A percentile compares a stretch with the other conserved stretches of the same genome.
Evolutionary conservation across 2,329 filamentous ascomycete genomes (phyloP).

Genomic region (Fusarium nanum): DNA sequence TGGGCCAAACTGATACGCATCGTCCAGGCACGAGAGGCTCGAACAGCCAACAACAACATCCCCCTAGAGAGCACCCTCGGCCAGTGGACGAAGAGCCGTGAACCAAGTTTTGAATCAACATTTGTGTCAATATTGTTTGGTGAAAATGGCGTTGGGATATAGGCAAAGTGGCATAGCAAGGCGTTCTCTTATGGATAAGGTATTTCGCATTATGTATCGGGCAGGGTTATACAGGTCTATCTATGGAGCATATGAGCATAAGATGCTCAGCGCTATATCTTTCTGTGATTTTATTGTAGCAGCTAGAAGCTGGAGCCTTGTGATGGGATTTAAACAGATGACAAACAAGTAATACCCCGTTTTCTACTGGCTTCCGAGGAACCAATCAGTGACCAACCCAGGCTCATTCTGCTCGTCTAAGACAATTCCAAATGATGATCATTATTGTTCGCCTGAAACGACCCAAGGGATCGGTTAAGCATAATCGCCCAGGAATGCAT

Average conservation of each 20-base stretch:
- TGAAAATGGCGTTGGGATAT: constrained; percentile 1
- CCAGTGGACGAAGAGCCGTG: constrained; percentile 4
- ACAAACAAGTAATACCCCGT: not conserved
- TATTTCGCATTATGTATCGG: not conserved
- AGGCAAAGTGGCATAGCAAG: constrained; percentile 19
- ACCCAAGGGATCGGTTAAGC: constrained; percentile 1
- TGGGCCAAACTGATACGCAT: constrained; percentile 55
- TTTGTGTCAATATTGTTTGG: not conserved
- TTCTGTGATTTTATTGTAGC: not conserved
- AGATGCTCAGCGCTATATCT: not conserved
- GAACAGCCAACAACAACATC: not conserved
- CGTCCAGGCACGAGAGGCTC: constrained; percentile 34
- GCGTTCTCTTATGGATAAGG: constrained; percentile 6
- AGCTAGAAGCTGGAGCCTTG: not conserved
- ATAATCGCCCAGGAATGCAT: constrained; percentile 3
- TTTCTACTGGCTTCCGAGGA: not conserved
- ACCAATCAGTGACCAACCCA: not conserved
- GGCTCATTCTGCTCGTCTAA: not conserved
- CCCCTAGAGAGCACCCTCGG: not conserved
- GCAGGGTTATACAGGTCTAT: not conserved
- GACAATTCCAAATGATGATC: not conserved
- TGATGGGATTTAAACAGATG: not conserved
- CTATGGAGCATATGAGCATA: constrained; percentile 13
- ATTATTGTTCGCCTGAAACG: not conserved
- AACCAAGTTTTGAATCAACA: not conserved